Base-by-base conservation (phyloP, 78 protist species). In the Chrysochromulina parva region DNA sequence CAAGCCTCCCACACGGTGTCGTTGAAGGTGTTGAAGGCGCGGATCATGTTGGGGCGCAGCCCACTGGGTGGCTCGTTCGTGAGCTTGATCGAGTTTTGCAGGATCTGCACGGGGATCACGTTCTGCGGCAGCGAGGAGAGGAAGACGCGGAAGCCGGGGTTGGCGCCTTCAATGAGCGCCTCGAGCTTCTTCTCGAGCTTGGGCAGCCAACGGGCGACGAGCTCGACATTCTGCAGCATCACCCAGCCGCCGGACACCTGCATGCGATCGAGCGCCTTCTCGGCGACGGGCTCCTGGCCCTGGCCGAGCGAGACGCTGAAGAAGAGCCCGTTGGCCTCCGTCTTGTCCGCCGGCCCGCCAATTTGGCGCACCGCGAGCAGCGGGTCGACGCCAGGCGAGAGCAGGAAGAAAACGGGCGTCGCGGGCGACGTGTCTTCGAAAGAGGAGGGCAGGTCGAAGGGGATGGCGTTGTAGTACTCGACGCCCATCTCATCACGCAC, bases 61-160 rank as follows among this genome's bases (percentile, higher is more conserved):
- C 91, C 91, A 16, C 53, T 28, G 52, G 99, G 99, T 26, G 98
- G 97, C 92, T 97, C 99, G 95, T 96, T 95, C 7, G 99, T 97
- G 48, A 97, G 62, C 93, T 97, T 97, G 93, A 97, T 90, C 54
- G 91, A 95, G n/a, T 69, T 52, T 62, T 95, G 60, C 28, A 91
- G 90, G 54, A 91, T 57, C 16, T 47, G 67, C 9, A 62, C 80
- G 10, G 98, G 97, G 20, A 96, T 89, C 13, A 48, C 80, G 17
- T 55, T 62, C 20, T 78, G 52, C 38, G 82, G 82, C 54, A 58
- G 69, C n/a, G 98, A 94, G 6, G 97, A 66, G 53, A 97, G 91
- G 94, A 95, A 96, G 26, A 96, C 48, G 16, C 98, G 95, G 92
- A 92, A 95, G 57, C 90, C 47, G 54, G 85, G 87, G 16, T 86